Conservation (phyloP, 2,329 filamentous ascomycete species). For the Cryphonectria radicalis region DNA sequence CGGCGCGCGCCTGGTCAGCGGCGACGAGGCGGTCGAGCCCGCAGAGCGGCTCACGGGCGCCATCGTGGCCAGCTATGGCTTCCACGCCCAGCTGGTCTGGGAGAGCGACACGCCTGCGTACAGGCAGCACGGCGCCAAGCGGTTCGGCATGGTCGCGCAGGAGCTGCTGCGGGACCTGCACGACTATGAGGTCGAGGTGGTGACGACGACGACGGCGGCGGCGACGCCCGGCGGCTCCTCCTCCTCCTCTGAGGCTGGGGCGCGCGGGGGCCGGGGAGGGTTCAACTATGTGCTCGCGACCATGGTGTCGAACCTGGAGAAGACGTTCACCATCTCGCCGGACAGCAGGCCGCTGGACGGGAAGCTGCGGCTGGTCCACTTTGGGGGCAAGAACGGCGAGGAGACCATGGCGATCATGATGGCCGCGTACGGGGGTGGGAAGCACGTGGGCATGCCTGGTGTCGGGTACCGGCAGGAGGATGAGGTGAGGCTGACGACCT, state of each 20-base stretch:
- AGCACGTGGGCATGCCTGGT: constrained; percentile 55
- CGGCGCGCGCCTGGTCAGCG: constrained; percentile 53
- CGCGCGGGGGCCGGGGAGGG: constrained; percentile 32
- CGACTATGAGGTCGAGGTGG: constrained; percentile 52
- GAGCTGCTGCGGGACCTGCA: constrained; percentile 67
- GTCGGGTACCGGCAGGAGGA: constrained; percentile 76
- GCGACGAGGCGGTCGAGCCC: constrained; percentile 13
- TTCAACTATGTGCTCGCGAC: constrained; percentile 81
- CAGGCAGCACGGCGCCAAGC: constrained; percentile 73
- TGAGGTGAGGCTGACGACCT: constrained; percentile 67
- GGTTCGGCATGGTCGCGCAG: constrained; percentile 84
- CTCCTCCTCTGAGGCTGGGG: neutral
- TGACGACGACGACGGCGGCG: constrained; percentile 32
- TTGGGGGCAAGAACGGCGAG: constrained; percentile 67
- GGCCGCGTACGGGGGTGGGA: constrained; percentile 61
- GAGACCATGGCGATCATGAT: constrained; percentile 79
- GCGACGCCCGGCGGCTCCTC: constrained; percentile 33
- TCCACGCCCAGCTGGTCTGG: constrained; percentile 86
- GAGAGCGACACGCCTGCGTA: constrained; percentile 87
- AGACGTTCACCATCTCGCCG: constrained; percentile 81
- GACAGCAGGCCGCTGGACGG: constrained; percentile 71
- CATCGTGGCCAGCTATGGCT: constrained; percentile 87
- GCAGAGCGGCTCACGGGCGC: constrained; percentile 66
- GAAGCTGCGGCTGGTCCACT: constrained; percentile 72
- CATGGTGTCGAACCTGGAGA: constrained; percentile 80